Conservation (phyloP, 2,329 filamentous ascomycete species). For the Claviceps digitariae region DNA sequence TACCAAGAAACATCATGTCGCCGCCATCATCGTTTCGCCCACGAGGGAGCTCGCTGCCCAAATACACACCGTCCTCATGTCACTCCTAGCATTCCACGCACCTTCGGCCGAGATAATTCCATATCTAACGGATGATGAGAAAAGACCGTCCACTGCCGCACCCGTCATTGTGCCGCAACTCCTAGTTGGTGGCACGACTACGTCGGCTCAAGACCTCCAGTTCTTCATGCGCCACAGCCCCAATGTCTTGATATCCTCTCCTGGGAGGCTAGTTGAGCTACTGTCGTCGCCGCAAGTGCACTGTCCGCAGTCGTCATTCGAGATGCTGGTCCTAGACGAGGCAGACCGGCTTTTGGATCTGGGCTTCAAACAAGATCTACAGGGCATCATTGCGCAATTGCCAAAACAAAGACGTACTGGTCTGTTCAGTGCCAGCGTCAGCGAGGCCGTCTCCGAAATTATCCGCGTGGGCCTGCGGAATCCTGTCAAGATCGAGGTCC, state of each 20-base stretch:
- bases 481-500: constrained; percentile 87
- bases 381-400: constrained; percentile 67
- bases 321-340: constrained; percentile 86
- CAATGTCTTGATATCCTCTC: constrained; percentile 82
- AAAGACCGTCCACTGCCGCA: constrained; percentile 31
- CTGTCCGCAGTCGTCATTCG: constrained; percentile 77
- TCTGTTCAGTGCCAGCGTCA: constrained; percentile 90
- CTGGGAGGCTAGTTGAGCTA: constrained; percentile 78
- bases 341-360: constrained; percentile 85
- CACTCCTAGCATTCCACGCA: constrained; percentile 69
- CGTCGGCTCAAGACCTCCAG: constrained; percentile 75
- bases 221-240: constrained; percentile 72
- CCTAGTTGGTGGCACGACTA: constrained; percentile 66
- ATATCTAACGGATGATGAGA: constrained; percentile 40
- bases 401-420: constrained; percentile 92
- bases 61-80: constrained; percentile 69
- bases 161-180: constrained; percentile 69
- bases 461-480: constrained; percentile 86
- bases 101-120: constrained; percentile 57
- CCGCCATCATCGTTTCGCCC: constrained; percentile 82
- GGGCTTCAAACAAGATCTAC: constrained; percentile 84
- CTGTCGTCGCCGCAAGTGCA: constrained; percentile 78
- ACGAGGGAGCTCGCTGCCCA: constrained; percentile 83
- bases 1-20: constrained; percentile 79
- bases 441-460: constrained; percentile 84